Evolutionary conservation across 129 eudicot genomes (phyloP).

Genomic region (Ambrosia trifida): DNA sequence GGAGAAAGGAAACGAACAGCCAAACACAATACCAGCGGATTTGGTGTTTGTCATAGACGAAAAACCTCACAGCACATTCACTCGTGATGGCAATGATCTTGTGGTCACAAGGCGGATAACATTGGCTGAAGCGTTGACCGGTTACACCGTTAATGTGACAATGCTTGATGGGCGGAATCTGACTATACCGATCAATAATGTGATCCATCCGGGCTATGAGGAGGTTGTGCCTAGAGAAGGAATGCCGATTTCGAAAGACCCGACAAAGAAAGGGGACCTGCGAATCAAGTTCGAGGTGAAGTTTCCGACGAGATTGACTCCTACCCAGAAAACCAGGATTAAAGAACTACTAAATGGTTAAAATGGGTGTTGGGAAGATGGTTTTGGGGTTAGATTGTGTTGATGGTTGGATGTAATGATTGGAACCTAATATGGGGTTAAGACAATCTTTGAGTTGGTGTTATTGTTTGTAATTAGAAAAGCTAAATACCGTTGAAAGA

Average conservation of each 20-base stretch:
- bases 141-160: conserved; percentile 32
- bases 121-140: conserved; percentile 41
- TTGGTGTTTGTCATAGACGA: conserved; percentile 51
- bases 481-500: too few relatives aligned
- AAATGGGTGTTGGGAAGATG: background rate
- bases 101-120: conserved; percentile 23
- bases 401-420: background rate
- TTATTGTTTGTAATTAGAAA: background rate
- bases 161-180: conserved; percentile 37
- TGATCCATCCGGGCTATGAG: conserved; percentile 31
- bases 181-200: conserved; percentile 24
- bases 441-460: background rate
- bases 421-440: background rate
- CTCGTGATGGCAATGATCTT: conserved; percentile 49
- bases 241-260: conserved; percentile 41
- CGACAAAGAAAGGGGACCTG: conserved; percentile 34
- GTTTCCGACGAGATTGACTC: conserved; percentile 32
- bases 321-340: conserved; percentile 30
- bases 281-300: conserved; percentile 35
- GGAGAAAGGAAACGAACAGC: conserved; percentile 58
- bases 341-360: conserved; percentile 35
- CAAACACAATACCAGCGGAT: conserved; percentile 40
- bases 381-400: background rate
- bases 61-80: conserved; percentile 47
- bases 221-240: conserved; percentile 35